Base-by-base conservation (phyloP, 768 basidiomycete species). In the Mycena crocata region DNA sequence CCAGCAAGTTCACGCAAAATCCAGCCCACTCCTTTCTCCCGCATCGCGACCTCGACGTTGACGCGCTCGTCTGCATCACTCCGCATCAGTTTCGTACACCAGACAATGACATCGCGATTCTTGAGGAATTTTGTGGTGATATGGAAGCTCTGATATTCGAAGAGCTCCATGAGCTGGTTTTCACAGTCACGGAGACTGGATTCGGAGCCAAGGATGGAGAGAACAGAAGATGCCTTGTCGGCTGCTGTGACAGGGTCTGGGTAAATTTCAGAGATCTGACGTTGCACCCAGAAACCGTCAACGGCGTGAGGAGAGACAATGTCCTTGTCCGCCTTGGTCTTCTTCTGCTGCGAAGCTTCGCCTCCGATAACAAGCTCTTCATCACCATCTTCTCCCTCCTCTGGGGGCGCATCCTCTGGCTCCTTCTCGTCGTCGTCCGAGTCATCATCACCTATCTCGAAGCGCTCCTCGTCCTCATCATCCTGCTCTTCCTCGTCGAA, bases 211-310 rank as follows among this genome's bases (percentile, higher is more conserved):
- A 98, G 92, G 73, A 95, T 89, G 58, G 87, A 87, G 57, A 99
- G 89, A 1, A 96, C 95, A 13, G 90, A 81, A 1, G 91, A 82
- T 0, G 98, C 93, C 73, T 99, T 96, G 79, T 95, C 93, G 62
- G 95, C 92, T 3, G 96, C 93, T 19, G 95, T 98, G 73, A 95
- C 92, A 2, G 98, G 94, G 75, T 99, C 98, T 6, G 96, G 87
- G 74, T 98, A 98, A 17, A 95, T 85, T 74, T 94, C 90, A 0
- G 93, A 89, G 55, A 99, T 90, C 64, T 97, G 93, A 1, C 96
- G 91, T 75, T 99, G 98, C 0, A 99, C 94, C 96, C 96, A 99
- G 89, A 99, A 99, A 30, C 89, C 97, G 77, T 99, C 97, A 73
- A 99, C 90, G 55, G 90, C 86, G 67, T 98, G 95, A 0, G 96